Evolutionary conservation across 1,284 basidiomycete genomes (phyloP), one percentile per base, ranked within the genome.

Genomic region (Grifola frondosa): DNA sequence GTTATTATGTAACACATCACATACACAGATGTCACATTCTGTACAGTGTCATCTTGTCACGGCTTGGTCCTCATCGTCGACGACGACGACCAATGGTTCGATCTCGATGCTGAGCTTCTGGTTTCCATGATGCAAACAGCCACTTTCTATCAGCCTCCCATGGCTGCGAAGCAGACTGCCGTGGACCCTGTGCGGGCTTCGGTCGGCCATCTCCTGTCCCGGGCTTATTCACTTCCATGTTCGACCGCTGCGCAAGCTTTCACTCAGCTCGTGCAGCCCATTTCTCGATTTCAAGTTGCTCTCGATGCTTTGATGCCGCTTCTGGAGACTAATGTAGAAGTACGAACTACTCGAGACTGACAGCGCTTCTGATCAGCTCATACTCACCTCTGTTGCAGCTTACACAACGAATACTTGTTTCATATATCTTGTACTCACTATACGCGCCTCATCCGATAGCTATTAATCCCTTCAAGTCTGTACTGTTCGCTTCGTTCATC

Each of bases 401-500:
- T 54, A 71, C 81, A 35, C 77, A 81, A 52, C 77, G 85, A 46
- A 87, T 88, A 54, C 73, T 88, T 49, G 84, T 81, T 46, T 78
- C 84, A 15, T 88, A 84, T 64, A 80, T 87, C 57, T 68, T 88
- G 49, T 86, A 85, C 65, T 79, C 82, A 40, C 68, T 88, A 52
- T 88, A 88, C 67, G 76, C 81, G 49, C 80, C 84, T 31, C 78
- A 88, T 62, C 84, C 84, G 50, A 83, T 88, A 48, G 67, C 75
- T 29, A 78, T 87, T 58, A 88, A 88, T 62, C 85, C 86, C 7
- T 88, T 88, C 73, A 82, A 80, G 64, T 79, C 80, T 49, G 81
- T 75, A 30, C 65, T 88, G 41, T 76, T 75, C 56, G 69, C 74
- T 46, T 78, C 81, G 6, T 88, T 87, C 58, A 57, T 75, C 30